A percentile compares a stretch with the other conserved stretches of the same genome.
These are phyloP conservation scores for Leucaena leucocephala DNA, from an alignment of 306 rosid genomes.

Conservation along the genomic window DNA sequence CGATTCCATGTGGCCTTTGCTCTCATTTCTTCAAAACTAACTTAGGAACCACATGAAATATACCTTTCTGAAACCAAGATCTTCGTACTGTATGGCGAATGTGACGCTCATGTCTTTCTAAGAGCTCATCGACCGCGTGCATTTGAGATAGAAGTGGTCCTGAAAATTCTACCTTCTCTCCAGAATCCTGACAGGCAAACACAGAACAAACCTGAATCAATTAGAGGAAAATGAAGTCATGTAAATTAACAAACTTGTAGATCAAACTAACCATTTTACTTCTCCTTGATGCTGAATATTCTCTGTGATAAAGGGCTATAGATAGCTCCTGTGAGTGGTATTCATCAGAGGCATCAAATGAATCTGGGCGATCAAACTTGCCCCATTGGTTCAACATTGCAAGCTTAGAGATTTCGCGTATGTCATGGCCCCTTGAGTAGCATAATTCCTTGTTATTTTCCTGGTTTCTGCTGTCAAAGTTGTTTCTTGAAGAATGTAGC, in stretches of 20 bases:
- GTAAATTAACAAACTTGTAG: not conserved
- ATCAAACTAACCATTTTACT: slow-evolving; percentile 69
- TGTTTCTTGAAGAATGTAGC: slow-evolving; percentile 49
- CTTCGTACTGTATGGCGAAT: slow-evolving; percentile 70
- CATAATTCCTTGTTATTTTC: slow-evolving; percentile 57
- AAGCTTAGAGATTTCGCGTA: slow-evolving; percentile 70
- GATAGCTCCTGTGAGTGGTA: slow-evolving; percentile 93
- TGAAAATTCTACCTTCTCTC: slow-evolving; percentile 87
- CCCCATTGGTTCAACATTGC: slow-evolving; percentile 81
- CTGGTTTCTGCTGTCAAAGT: slow-evolving; percentile 53
- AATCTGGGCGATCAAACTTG: slow-evolving; percentile 87
- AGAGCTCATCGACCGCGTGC: slow-evolving; percentile 84
- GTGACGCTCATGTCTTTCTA: slow-evolving; percentile 89
- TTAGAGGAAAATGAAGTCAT: not conserved
- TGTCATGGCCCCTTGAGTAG: slow-evolving; percentile 64
- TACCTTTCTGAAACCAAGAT: slow-evolving; percentile 97
- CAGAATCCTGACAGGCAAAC: slow-evolving; percentile 56
- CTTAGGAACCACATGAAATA: not conserved
- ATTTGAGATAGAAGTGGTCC: slow-evolving; percentile 91
- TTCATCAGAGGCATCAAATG: slow-evolving; percentile 91
- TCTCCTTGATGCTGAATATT: slow-evolving; percentile 72
- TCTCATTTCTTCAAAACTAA: not conserved
- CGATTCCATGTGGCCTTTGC: too few relatives aligned
- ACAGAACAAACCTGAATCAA: slow-evolving; percentile 10
- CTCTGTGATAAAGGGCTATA: slow-evolving; percentile 64